Conservation (phyloP, 2,329 filamentous ascomycete genomes). For the Metarhizium sp. region DNA sequence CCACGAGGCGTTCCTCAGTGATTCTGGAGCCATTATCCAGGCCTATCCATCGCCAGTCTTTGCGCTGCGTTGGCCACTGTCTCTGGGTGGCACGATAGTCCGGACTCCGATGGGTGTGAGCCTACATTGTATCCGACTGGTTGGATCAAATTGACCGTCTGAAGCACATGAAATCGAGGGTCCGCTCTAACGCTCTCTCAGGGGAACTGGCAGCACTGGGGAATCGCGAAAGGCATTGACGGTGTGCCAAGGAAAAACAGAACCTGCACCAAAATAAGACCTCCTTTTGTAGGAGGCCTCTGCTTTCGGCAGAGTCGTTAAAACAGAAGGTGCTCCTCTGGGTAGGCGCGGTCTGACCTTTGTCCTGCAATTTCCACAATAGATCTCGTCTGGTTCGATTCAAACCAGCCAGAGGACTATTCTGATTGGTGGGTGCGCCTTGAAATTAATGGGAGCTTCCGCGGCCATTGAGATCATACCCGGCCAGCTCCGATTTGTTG, state of each 20-base stretch:
- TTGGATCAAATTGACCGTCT: not conserved
- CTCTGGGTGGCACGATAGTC: not conserved
- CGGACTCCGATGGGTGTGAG: not conserved
- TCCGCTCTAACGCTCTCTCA: not conserved
- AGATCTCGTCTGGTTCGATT: not conserved
- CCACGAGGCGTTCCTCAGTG: not conserved
- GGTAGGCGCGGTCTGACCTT: not conserved
- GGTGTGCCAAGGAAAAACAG: too few species aligned
- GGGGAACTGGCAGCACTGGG: not conserved
- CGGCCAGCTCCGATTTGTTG: not conserved
- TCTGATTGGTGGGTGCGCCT: not conserved
- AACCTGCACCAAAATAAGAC: too few species aligned
- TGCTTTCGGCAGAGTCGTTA: too few species aligned
- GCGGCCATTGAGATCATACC: too few species aligned
- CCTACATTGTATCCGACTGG: not conserved
- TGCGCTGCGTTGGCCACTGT: not conserved
- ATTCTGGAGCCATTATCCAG: not conserved
- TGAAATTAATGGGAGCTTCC: not conserved
- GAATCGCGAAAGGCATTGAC: not conserved
- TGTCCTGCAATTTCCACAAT: slow-evolving; percentile 3
- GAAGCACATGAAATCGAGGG: not conserved
- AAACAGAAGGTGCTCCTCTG: not conserved
- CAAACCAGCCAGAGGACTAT: not conserved
- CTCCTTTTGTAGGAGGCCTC: too few species aligned
- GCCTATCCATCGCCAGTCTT: not conserved